Evolutionary conservation across 768 basidiomycete species (phyloP).

Genomic region (Suillus occidentalis): DNA sequence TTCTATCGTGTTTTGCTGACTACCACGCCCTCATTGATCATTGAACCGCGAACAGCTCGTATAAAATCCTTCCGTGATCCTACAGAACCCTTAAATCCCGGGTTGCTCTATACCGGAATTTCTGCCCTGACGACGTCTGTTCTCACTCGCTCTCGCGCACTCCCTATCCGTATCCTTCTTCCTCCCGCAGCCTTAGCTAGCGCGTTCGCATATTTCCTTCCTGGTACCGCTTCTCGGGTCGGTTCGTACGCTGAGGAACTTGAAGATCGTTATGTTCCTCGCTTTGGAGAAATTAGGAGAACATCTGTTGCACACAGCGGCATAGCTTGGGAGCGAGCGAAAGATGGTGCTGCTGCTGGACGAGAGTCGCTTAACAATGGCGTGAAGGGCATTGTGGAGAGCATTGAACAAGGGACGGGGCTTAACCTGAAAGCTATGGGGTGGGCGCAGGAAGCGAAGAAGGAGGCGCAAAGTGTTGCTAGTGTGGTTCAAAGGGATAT

Average conservation of each 20-base stretch:
- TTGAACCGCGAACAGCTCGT: slow-evolving; percentile 48
- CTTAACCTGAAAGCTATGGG: slow-evolving; percentile 68
- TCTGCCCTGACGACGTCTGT: slow-evolving; percentile 88
- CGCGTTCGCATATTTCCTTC: slow-evolving; percentile 83
- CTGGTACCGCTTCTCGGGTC: slow-evolving; percentile 74
- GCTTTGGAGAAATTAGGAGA: slow-evolving; percentile 65
- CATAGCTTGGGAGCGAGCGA: slow-evolving; percentile 59
- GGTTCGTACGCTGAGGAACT: slow-evolving; percentile 61
- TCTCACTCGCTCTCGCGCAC: slow-evolving; percentile 71
- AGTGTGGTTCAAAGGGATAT: slow-evolving; percentile 28
- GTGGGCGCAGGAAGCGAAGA: slow-evolving; percentile 32
- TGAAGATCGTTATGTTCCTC: slow-evolving; percentile 72
- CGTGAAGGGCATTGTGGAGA: slow-evolving; percentile 48
- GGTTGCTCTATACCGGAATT: slow-evolving; percentile 87
- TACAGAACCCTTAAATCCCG: slow-evolving; percentile 83
- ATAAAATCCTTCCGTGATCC: slow-evolving; percentile 80
- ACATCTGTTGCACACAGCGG: slow-evolving; percentile 58
- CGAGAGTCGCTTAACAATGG: slow-evolving; percentile 44
- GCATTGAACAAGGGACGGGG: slow-evolving; percentile 69
- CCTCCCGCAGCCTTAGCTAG: slow-evolving; percentile 73
- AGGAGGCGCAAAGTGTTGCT: slow-evolving; percentile 21
- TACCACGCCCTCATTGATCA: neutral
- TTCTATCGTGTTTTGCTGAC: slow-evolving; percentile 14
- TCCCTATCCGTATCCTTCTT: slow-evolving; percentile 68
- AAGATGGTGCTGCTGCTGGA: slow-evolving; percentile 50